A percentile compares a stretch with the other conserved stretches of the same genome.
Evolutionary conservation across 2,329 filamentous ascomycete species (phyloP).

Genomic region (Alternaria sp.): DNA sequence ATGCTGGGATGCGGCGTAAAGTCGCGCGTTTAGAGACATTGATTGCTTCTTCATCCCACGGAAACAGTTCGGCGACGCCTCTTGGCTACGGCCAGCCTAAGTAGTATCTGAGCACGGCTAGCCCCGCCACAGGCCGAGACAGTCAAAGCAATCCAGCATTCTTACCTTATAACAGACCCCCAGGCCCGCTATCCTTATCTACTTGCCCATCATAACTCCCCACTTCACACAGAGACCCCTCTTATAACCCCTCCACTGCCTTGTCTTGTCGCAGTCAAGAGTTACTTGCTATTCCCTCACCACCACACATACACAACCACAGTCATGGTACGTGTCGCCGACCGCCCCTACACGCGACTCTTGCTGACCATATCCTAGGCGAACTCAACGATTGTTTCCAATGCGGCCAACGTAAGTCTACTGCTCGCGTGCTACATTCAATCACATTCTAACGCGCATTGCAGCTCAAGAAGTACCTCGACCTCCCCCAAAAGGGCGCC

Average conservation of each 20-base stretch:
- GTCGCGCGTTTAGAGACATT: constrained; percentile 16
- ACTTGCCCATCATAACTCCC: constrained; percentile 25
- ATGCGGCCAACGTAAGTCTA: constrained; percentile 56
- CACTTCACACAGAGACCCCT: constrained; percentile 9
- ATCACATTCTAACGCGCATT: constrained; percentile 29
- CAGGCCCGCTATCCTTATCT: constrained; percentile 33
- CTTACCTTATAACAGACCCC: constrained; percentile 39
- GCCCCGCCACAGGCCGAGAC: constrained; percentile 45
- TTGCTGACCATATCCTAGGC: constrained; percentile 34
- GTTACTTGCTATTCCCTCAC: constrained; percentile 7
- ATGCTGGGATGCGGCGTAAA: constrained; percentile 11
- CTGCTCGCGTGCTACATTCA: constrained; percentile 21
- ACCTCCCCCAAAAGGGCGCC: constrained; percentile 84
- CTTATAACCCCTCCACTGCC: constrained; percentile 20
- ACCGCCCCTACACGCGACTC: neutral
- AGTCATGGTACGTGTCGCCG: constrained; percentile 40
- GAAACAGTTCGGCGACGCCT: constrained; percentile 46
- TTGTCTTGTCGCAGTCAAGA: constrained; percentile 8
- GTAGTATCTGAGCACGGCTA: constrained; percentile 26
- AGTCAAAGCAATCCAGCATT: constrained; percentile 19
- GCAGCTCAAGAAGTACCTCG: constrained; percentile 90
- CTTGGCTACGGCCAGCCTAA: constrained; percentile 43
- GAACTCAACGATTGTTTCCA: constrained; percentile 53
- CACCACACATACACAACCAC: constrained; percentile 27
- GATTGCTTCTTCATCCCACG: constrained; percentile 49